Evolutionary conservation across 805 yeast genomes (phyloP).

Genomic region (Nakazawaea peltata): DNA sequence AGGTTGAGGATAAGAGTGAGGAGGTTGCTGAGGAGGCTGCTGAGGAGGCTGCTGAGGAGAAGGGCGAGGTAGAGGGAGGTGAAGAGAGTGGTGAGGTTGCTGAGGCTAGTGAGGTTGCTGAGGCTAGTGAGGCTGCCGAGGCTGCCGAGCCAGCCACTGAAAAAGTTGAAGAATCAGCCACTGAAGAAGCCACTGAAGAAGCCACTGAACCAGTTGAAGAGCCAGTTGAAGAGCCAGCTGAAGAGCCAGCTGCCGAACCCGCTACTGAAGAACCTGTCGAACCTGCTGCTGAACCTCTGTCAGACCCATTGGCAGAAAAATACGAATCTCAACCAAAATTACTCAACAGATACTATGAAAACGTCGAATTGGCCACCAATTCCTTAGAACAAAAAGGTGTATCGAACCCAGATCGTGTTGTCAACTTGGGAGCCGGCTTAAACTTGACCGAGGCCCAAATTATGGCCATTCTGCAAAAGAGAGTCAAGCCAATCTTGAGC

Average conservation of each 20-base stretch:
- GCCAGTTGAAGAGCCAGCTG: conserved; percentile 12
- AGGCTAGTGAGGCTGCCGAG: conserved; percentile 7
- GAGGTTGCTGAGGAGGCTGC: conserved; percentile 2
- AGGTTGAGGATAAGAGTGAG: conserved; percentile 6
- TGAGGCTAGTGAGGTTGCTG: conserved; percentile 6
- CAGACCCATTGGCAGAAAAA: conserved; percentile 29
- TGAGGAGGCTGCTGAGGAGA: conserved; percentile 9
- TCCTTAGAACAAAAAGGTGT: conserved; percentile 33
- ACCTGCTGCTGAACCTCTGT: conserved; percentile 17
- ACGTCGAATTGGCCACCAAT: conserved; percentile 38
- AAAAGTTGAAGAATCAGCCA: conserved; percentile 2
- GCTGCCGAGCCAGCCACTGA: background rate
- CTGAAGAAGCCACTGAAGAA: conserved; percentile 13
- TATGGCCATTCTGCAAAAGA: conserved; percentile 43
- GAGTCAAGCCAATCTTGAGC: conserved; percentile 47
- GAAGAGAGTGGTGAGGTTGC: background rate
- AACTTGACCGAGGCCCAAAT: conserved; percentile 46
- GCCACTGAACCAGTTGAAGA: conserved; percentile 13
- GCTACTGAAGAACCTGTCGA: conserved; percentile 9
- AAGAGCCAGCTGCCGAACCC: conserved; percentile 11
- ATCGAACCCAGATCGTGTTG: conserved; percentile 39
- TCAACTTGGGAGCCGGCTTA: conserved; percentile 48
- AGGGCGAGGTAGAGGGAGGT: too few species aligned
- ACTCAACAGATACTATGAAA: conserved; percentile 38
- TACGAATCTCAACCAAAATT: conserved; percentile 40